A percentile compares a stretch with the other conserved stretches of the same genome.
Evolutionary conservation across 2,329 filamentous ascomycete species (phyloP).

Genomic region (Grosmannia huntii): DNA sequence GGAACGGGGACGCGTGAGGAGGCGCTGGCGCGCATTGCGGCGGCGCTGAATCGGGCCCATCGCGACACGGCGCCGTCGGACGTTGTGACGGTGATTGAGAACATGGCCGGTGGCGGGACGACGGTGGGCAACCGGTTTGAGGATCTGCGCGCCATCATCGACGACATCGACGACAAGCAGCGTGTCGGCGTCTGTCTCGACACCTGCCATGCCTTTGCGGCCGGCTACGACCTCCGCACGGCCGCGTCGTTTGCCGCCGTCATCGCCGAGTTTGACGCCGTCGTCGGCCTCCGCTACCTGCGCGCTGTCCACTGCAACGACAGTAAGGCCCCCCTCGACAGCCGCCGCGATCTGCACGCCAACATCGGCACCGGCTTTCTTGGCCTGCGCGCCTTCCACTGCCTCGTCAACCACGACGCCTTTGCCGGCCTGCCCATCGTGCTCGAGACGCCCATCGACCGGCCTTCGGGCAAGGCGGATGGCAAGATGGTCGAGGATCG

Average conservation of each 20-base stretch:
- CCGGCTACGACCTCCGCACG: conserved; percentile 77
- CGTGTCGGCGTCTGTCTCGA: conserved; percentile 91
- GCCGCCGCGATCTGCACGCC: conserved; percentile 79
- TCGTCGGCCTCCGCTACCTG: conserved; percentile 69
- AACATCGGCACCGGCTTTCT: conserved; percentile 95
- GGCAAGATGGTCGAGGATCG: conserved; percentile 65
- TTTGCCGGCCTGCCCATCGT: conserved; percentile 80
- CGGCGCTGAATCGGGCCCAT: conserved; percentile 72
- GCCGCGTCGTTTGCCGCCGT: conserved; percentile 61
- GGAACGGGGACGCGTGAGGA: conserved; percentile 52
- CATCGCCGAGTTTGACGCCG: conserved; percentile 60
- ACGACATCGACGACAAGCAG: conserved; percentile 62
- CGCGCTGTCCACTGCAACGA: conserved; percentile 88
- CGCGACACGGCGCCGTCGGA: conserved; percentile 46
- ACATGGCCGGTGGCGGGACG: conserved; percentile 86
- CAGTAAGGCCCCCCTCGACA: conserved; percentile 77
- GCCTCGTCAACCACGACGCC: conserved; percentile 67
- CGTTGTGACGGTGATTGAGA: conserved; percentile 81
- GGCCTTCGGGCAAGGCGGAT: conserved; percentile 37
- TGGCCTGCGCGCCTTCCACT: conserved; percentile 81
- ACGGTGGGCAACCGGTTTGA: conserved; percentile 76
- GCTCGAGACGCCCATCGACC: conserved; percentile 88
- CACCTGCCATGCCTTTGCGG: conserved; percentile 92
- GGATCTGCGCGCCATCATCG: conserved; percentile 77
- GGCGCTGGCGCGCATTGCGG: conserved; percentile 67